Percentiles rank a stretch among this genome's conserved stretches.
These are phyloP conservation scores for Backusella psychrophila DNA, from an alignment of 192 early-diverging fungal species.

Conservation along the genomic window DNA sequence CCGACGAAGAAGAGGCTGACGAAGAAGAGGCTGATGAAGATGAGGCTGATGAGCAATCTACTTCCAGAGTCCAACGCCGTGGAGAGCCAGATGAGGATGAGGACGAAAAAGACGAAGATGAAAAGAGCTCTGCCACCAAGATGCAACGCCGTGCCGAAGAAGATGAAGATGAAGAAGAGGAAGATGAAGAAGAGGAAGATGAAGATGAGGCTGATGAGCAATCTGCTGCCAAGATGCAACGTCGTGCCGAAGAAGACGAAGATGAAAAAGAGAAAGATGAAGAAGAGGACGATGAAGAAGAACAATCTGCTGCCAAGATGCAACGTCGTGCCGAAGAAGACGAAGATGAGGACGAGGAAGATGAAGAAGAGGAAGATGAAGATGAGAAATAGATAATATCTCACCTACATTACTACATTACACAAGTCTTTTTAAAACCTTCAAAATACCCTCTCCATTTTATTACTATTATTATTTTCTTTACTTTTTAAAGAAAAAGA, in stretches of 20 bases:
- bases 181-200: background rate
- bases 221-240: background rate
- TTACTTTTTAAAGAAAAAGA: background rate
- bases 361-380: background rate
- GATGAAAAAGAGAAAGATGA: background rate
- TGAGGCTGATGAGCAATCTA: background rate
- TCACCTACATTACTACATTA: background rate
- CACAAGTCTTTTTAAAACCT: background rate
- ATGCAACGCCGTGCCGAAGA: background rate
- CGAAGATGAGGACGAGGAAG: background rate
- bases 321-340: background rate
- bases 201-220: background rate
- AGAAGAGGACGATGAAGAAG: background rate
- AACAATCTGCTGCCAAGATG: background rate
- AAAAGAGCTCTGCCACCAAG: background rate
- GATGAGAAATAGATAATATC: background rate
- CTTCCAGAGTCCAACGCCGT: background rate
- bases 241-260: background rate
- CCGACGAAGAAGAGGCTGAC: background rate
- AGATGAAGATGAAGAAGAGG: background rate
- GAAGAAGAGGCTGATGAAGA: background rate
- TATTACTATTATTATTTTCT: background rate
- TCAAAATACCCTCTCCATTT: background rate
- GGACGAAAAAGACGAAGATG: background rate
- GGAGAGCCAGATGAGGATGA: background rate